These are phyloP conservation scores for Suhomyces yuchorum DNA, from an alignment of 1,139 yeast genomes.

Conservation along the genomic window DNA sequence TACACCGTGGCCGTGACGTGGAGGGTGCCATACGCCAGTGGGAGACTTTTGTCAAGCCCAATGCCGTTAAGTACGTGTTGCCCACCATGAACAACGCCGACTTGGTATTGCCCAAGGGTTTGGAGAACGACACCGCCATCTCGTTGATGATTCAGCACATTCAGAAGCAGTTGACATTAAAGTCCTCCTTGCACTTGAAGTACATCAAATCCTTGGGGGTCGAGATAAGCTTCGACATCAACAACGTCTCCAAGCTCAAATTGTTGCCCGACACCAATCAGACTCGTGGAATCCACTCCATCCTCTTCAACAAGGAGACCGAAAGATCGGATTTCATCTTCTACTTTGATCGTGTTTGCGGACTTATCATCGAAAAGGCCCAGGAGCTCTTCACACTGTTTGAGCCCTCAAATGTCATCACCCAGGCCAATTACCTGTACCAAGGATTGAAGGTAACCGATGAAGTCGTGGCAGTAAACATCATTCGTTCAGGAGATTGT, in stretches of 20 bases:
- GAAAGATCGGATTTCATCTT: slow-evolving; percentile 78
- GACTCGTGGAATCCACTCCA: slow-evolving; percentile 69
- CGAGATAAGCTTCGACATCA: slow-evolving; percentile 33
- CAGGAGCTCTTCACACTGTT: slow-evolving; percentile 48
- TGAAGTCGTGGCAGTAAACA: slow-evolving; percentile 68
- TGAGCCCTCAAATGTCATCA: slow-evolving; percentile 22
- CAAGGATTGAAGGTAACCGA: slow-evolving; percentile 47
- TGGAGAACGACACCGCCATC: slow-evolving; percentile 80
- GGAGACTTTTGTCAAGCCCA: slow-evolving; percentile 90
- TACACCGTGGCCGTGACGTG: slow-evolving; percentile 82
- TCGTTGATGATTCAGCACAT: slow-evolving; percentile 79
- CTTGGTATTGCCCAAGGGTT: slow-evolving; percentile 83
- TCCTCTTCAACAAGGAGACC: slow-evolving; percentile 57
- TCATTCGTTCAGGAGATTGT: slow-evolving; percentile 91
- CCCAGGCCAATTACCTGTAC: slow-evolving; percentile 33
- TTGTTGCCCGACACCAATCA: slow-evolving; percentile 66
- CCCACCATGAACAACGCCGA: slow-evolving; percentile 86
- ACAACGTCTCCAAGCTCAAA: slow-evolving; percentile 30
- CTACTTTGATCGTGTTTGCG: slow-evolving; percentile 79
- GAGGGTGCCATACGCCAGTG: slow-evolving; percentile 84
- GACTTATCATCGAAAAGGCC: slow-evolving; percentile 66
- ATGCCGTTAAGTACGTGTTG: slow-evolving; percentile 72
- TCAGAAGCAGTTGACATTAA: slow-evolving; percentile 64
- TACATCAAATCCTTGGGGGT: slow-evolving; percentile 59
- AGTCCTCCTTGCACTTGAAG: slow-evolving; percentile 66